Percentiles rank a stretch among this genome's conserved stretches.
Evolutionary conservation across 306 rosid species (phyloP).

Genomic region (Crotalaria pallida): DNA sequence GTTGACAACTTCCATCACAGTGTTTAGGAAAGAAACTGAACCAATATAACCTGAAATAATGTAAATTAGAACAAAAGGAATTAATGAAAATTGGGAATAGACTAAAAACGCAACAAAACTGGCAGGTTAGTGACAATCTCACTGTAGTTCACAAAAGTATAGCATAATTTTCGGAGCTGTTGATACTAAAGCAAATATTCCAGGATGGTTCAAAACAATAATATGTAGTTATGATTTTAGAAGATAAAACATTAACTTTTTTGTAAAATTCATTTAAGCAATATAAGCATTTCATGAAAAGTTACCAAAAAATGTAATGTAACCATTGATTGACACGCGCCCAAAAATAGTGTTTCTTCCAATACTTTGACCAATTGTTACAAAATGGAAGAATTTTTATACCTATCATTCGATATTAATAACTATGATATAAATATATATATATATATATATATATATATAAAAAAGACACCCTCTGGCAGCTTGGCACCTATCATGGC

Average conservation of each 20-base stretch:
- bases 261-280: not conserved
- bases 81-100: not conserved
- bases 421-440: not conserved
- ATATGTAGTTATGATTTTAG: not conserved
- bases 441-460: too few species aligned
- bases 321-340: too few species aligned
- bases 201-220: not conserved
- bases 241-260: not conserved
- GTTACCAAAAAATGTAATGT: not conserved
- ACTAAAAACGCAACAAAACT: not conserved
- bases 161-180: not conserved
- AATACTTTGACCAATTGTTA: not conserved
- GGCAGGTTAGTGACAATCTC: not conserved
- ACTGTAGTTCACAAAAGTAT: not conserved
- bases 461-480: not conserved
- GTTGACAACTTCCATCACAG: conserved; percentile 63
- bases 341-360: too few species aligned
- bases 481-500: not conserved
- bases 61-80: not conserved
- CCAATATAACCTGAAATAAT: conserved; percentile 73
- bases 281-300: not conserved
- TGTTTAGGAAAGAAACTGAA: conserved; percentile 73
- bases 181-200: not conserved
- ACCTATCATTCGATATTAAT: not conserved
- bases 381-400: not conserved